Conservation (phyloP, 2,329 filamentous ascomycete genomes). For the Phyllosticta citribraziliensis region DNA sequence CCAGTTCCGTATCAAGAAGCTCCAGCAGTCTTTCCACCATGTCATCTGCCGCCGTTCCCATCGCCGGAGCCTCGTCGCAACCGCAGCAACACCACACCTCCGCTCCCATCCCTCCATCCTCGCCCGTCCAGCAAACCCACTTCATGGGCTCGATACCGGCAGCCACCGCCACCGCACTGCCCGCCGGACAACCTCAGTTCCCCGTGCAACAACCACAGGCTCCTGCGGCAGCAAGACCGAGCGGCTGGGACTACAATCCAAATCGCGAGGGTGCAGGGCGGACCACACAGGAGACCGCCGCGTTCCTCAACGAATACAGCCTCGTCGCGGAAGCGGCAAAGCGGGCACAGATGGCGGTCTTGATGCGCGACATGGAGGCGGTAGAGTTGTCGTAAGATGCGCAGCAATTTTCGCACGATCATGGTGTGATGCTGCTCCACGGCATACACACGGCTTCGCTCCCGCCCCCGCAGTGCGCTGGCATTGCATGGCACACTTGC, state of each 20-base stretch:
- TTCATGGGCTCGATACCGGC: constrained; percentile 19
- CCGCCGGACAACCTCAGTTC: constrained; percentile 13
- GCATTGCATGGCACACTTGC: not conserved
- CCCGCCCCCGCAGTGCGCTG: not conserved
- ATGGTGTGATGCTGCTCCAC: constrained; percentile 7
- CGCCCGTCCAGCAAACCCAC: constrained; percentile 22
- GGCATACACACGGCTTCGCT: not conserved
- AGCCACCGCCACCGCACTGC: constrained; percentile 17
- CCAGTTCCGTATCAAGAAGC: constrained; percentile 28
- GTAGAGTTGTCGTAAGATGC: constrained; percentile 43
- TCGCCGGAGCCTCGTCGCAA: constrained; percentile 10
- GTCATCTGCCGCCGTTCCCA: constrained; percentile 13
- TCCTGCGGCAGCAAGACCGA: constrained; percentile 7
- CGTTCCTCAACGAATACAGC: constrained; percentile 70
- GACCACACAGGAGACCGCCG: constrained; percentile 39
- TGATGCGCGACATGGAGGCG: constrained; percentile 78
- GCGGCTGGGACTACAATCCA: constrained; percentile 25
- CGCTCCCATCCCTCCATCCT: constrained; percentile 22
- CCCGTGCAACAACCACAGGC: constrained; percentile 21
- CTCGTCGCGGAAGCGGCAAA: constrained; percentile 89
- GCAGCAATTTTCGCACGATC: not conserved
- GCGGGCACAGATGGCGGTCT: constrained; percentile 77
- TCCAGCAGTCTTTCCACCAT: constrained; percentile 35
- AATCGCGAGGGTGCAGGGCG: constrained; percentile 24
- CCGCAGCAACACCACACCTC: not conserved